Evolutionary conservation across 2,329 filamentous ascomycete genomes (phyloP), one percentile per base, ranked within the genome.

Genomic region (Apiospora phragmitis): DNA sequence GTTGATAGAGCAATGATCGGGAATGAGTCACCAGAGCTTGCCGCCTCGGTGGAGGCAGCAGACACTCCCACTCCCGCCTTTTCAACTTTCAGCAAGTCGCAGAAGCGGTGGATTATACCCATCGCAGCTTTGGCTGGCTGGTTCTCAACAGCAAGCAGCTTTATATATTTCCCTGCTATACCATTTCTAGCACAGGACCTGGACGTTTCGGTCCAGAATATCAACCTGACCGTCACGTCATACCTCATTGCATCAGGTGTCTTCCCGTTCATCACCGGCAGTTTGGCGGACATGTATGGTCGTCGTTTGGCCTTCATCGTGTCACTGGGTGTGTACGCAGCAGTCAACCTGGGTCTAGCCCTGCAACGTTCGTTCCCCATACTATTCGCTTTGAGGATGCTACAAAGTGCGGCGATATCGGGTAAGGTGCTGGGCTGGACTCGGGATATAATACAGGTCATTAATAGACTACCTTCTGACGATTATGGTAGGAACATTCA

Each of bases 91-190:
- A 45, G 16, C 43, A 45, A 45, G 43, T 7, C 18, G 1, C 32
- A 71, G 65, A 69, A 69, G 67, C 49, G 66, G 24, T 49, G 55
- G 4, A 71, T 72, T 21, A 26, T 70, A 6, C 65, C 67, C 12
- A 24, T 73, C 16, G 65, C 67, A 6, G 70, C 71, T 4, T 67
- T 69, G n/a, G 70, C 70, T 7, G 72, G 66, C 1, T 71, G 62
- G 55, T 72, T 71, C 59, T 71, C 68, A 12, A 65, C 70, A 7
- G 3, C 65, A 4, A 70, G 69, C 69, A 66, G 51, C 45, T 68
- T 74, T 66, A 72, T 73, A 29, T 73, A 72, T n/a, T 73, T 72
- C 51, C 73, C 72, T 2, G 72, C 71, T 2, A 70, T 73, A 9
- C 69, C 71, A 2, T 47, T 43, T 4, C 65, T 72, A 11, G 62